Conservation (phyloP, 441 rosid species). For the Bocquillonia castaneifolia region DNA sequence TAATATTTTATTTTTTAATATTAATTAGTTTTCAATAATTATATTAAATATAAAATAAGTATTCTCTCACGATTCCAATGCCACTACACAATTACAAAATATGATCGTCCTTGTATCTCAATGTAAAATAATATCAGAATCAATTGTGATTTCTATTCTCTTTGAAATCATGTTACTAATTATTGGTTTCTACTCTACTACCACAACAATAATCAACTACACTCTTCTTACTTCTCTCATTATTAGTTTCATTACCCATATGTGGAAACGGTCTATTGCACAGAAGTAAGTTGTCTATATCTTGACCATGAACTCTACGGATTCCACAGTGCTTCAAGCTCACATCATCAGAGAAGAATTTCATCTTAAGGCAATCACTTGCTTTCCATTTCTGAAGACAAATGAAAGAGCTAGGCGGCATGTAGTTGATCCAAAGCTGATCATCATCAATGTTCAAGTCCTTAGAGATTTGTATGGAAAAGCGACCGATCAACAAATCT, state of each 20-base stretch:
- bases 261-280: not conserved
- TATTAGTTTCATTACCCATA: not conserved
- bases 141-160: too few relatives aligned
- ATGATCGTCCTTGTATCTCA: too few relatives aligned
- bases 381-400: not conserved
- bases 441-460: not conserved
- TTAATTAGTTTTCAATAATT: too few relatives aligned
- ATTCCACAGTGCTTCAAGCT: slow-evolving; percentile 16
- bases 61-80: too few relatives aligned
- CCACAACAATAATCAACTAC: too few relatives aligned
- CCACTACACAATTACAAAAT: too few relatives aligned
- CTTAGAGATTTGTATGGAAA: not conserved
- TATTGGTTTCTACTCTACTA: too few relatives aligned
- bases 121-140: too few relatives aligned
- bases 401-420: slow-evolving; percentile 7
- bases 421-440: slow-evolving; percentile 17
- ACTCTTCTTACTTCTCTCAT: slow-evolving; percentile 1
- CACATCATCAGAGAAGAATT: slow-evolving; percentile 5
- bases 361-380: not conserved
- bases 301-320: not conserved
- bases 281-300: slow-evolving; percentile 9
- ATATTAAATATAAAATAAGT: too few relatives aligned
- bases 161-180: too few relatives aligned
- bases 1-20: too few relatives aligned
- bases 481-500: slow-evolving; percentile 8